Base-by-base conservation (phyloP, 768 basidiomycete species). In the Tubosaeta sp. region DNA sequence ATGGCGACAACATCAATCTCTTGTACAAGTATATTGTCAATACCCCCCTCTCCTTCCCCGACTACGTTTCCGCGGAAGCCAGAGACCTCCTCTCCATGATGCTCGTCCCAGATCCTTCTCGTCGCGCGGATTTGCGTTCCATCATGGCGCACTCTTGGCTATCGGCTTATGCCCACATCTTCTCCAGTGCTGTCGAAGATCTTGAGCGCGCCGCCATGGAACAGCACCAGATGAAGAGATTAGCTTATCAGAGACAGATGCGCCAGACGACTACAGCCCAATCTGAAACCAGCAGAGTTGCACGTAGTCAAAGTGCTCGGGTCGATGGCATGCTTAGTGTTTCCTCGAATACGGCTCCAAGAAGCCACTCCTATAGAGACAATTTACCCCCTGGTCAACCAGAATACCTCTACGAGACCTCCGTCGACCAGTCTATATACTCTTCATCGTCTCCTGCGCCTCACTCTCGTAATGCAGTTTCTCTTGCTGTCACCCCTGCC, bases 1-100 rank as follows among this genome's bases (percentile, higher is more conserved):
- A 98, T 49, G 96, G 96, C 52, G 95, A 99, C 74, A 98, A 99
- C 73, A 99, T 98, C 75, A 98, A 98, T 65, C 80, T 98, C 6
- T 73, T 99, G 42, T 98, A 99, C 82, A 92, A 90, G 67, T 98
- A 99, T 72, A 99, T 99, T 70, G 87, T 98, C 71, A 94, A 86
- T 75, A 99, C 96, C 1, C 89, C 90, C 10, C 83, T 98, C 53
- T 89, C 91, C 21, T 97, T 98, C 76, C 95, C 94, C n/a, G 91
- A 95, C 41, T 95, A 95, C 69, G 83, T 97, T 60, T 90, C 91
- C 6, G 65, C 77, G 9, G 83, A 86, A 50, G 94, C 94, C 29
- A 79, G 91, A 44, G 84, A 93, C 62, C 77, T 98, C 18, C 76
- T 98, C 7, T 77, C 82, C 49, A 81, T 84, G 67, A 98, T 98